Percentiles rank a stretch among this genome's conserved stretches.
phyloP scores from a whole-genome alignment of 73 alveolate species.

The Durusdinium trenchii region DNA sequence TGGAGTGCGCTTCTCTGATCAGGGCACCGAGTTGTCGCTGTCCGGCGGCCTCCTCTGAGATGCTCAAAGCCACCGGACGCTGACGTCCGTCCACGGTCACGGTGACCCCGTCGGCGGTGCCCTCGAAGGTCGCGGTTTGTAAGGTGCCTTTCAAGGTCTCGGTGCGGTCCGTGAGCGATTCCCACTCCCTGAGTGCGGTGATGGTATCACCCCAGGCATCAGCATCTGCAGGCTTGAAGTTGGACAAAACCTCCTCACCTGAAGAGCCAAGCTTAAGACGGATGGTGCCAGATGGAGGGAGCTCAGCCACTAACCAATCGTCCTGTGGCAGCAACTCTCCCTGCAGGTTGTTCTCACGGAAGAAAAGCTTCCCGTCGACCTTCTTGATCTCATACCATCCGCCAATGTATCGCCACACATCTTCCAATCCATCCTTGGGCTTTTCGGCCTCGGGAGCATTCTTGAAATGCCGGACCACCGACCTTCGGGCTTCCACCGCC shows the following conservation, averaged over 20 bases:
- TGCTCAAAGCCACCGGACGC: conserved; percentile 17
- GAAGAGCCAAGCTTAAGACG: conserved; percentile 89
- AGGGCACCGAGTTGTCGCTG: neutral
- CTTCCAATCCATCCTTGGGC: conserved; percentile 28
- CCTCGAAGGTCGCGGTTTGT: conserved; percentile 44
- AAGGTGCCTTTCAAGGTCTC: conserved; percentile 52
- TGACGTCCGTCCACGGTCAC: conserved; percentile 90
- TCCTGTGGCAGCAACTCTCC: conserved; percentile 89
- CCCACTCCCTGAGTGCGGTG: conserved; percentile 87
- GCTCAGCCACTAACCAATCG: conserved; percentile 88
- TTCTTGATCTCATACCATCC: conserved; percentile 91
- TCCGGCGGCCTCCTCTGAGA: conserved; percentile 5
- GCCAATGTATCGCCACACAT: conserved; percentile 92
- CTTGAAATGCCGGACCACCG: conserved; percentile 29
- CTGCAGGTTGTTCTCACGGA: conserved; percentile 82
- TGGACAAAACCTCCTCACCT: conserved; percentile 92
- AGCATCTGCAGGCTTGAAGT: conserved; percentile 93
- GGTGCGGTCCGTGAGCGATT: conserved; percentile 53
- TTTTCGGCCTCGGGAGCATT: conserved; percentile 35
- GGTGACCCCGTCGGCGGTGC: conserved; percentile 49
- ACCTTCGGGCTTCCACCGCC: conserved; percentile 16
- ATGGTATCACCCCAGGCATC: conserved; percentile 86
- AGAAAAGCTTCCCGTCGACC: conserved; percentile 66
- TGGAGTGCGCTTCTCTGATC: conserved; percentile 53
- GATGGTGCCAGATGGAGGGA: conserved; percentile 84